Percentiles rank a stretch among this genome's conserved stretches.
These are phyloP conservation scores for Metarhizium sp. DNA, from an alignment of 2,329 filamentous ascomycete species.

Conservation along the genomic window DNA sequence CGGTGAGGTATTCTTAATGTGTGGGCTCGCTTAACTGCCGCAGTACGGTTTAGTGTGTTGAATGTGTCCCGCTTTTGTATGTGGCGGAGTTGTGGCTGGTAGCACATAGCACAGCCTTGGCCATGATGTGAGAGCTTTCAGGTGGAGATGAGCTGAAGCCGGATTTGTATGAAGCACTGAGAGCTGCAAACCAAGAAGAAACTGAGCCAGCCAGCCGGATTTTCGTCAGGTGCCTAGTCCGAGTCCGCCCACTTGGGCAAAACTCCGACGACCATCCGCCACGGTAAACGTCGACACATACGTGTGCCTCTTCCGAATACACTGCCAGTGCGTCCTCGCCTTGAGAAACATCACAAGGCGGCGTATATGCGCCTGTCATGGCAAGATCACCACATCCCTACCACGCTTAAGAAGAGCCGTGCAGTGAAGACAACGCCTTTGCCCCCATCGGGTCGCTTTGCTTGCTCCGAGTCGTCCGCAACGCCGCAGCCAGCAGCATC, in stretches of 20 bases:
- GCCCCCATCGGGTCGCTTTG: not conserved
- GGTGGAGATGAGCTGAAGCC: too few relatives aligned
- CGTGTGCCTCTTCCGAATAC: not conserved
- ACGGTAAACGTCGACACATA: not conserved
- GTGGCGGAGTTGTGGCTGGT: conserved; percentile 1
- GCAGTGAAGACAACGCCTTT: not conserved
- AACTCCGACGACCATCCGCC: too few relatives aligned
- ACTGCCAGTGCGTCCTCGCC: not conserved
- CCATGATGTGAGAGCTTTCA: too few relatives aligned
- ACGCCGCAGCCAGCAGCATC: not conserved
- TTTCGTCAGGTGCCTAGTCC: not conserved
- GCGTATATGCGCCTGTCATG: conserved; percentile 5
- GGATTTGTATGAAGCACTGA: too few relatives aligned
- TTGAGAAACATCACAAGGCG: not conserved
- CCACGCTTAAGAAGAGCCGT: conserved; percentile 1
- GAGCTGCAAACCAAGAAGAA: too few relatives aligned
- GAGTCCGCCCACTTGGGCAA: not conserved
- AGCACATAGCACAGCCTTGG: not conserved
- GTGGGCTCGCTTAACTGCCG: conserved; percentile 32
- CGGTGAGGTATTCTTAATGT: conserved; percentile 20
- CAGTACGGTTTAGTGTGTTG: conserved; percentile 17
- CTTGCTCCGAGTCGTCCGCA: not conserved
- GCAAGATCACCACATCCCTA: not conserved
- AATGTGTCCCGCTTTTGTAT: conserved; percentile 11
- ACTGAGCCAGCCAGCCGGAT: too few relatives aligned